These are phyloP conservation scores for Lachancea lanzarotensis DNA, from an alignment of 805 yeast genomes.

Conservation along the genomic window DNA sequence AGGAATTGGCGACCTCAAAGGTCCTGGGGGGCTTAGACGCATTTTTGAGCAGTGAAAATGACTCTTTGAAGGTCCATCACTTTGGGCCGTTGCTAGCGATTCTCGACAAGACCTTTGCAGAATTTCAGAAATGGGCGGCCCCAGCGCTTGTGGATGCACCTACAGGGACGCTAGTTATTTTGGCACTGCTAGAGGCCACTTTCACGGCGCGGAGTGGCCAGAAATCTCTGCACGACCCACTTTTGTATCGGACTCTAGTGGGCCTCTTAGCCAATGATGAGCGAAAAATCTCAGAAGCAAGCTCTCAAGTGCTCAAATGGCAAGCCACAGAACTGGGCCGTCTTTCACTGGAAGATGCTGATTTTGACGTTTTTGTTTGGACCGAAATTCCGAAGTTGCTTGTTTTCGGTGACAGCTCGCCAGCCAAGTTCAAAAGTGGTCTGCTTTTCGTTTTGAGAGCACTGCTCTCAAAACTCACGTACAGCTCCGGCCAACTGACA, in stretches of 20 bases:
- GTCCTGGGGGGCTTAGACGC: neutral
- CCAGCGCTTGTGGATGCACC: neutral
- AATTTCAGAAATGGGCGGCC: neutral
- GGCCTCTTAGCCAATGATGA: constrained; percentile 17
- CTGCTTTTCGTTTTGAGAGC: constrained; percentile 52
- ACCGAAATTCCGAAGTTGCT: constrained; percentile 35
- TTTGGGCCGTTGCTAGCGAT: neutral
- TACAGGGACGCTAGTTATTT: neutral
- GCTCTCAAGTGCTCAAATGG: constrained; percentile 43
- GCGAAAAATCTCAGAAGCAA: constrained; percentile 12
- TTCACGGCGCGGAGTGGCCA: constrained; percentile 2
- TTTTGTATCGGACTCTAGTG: constrained; percentile 16
- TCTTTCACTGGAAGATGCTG: constrained; percentile 11
- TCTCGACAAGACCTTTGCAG: constrained; percentile 1
- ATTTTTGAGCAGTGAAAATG: neutral
- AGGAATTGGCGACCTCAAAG: neutral
- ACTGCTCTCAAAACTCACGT: constrained; percentile 26
- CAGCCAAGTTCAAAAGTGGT: constrained; percentile 37
- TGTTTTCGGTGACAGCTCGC: constrained; percentile 18
- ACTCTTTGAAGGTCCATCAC: neutral
- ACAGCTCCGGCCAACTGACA: neutral
- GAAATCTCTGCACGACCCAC: constrained; percentile 2
- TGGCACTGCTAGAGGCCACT: neutral
- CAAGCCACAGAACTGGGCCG: constrained; percentile 34
- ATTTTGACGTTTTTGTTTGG: constrained; percentile 40